These are phyloP conservation scores for Hygrocybe punicea DNA, from an alignment of 768 basidiomycete genomes.

Conservation along the genomic window DNA sequence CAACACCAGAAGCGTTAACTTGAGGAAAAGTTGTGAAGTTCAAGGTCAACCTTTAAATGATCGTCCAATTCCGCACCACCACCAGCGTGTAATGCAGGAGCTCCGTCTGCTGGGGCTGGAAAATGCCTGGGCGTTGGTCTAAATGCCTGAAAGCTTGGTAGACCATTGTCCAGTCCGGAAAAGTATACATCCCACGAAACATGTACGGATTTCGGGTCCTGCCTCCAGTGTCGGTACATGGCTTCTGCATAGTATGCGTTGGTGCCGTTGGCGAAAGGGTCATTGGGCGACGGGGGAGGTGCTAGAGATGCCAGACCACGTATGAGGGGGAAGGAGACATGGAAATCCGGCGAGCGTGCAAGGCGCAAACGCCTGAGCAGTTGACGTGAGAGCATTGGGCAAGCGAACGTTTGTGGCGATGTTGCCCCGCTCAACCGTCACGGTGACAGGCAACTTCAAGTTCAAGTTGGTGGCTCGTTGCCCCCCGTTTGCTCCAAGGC, in stretches of 20 bases:
- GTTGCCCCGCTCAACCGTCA: too few species aligned
- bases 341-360: constrained; percentile 16
- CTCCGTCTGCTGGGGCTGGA: constrained; percentile 71
- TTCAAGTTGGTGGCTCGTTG: too few species aligned
- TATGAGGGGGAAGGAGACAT: constrained; percentile 10
- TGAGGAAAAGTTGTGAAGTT: constrained; percentile 1
- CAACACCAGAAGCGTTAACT: background rate
- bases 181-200: constrained; percentile 95
- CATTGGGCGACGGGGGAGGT: constrained; percentile 65
- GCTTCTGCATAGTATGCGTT: constrained; percentile 95
- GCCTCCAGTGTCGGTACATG: constrained; percentile 91
- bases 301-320: constrained; percentile 48
- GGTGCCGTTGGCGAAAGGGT: constrained; percentile 88
- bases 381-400: background rate
- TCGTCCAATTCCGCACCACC: constrained; percentile 82
- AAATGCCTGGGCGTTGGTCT: constrained; percentile 75
- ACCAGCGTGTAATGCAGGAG: constrained; percentile 66
- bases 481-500: too few species aligned
- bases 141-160: constrained; percentile 78
- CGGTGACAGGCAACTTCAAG: too few species aligned
- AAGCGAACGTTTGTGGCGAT: too few species aligned
- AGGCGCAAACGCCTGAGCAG: constrained; percentile 28
- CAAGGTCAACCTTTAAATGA: constrained; percentile 77
- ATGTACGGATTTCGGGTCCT: constrained; percentile 91
- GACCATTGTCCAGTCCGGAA: constrained; percentile 84